Conservation (phyloP, 768 basidiomycete genomes). For the Daedaleopsis nitida region DNA sequence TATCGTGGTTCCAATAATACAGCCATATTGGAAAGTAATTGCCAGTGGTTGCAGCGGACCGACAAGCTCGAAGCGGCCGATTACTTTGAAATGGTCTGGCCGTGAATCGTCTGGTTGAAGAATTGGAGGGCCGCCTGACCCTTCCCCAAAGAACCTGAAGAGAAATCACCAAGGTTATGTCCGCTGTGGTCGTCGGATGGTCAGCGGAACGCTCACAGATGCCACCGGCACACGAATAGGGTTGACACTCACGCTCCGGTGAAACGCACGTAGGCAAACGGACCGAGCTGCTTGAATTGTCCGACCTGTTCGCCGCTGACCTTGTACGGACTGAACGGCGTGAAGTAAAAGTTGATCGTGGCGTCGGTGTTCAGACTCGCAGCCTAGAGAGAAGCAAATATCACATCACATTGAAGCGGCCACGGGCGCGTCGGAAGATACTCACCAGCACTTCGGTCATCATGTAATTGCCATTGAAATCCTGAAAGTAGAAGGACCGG, state of each 20-base stretch:
- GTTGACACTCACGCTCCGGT: constrained; percentile 34
- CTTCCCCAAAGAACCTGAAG: neutral
- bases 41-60: neutral
- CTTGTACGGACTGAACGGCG: constrained; percentile 47
- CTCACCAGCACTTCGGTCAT: neutral
- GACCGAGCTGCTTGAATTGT: constrained; percentile 58
- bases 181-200: neutral
- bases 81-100: neutral
- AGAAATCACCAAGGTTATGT: constrained; percentile 1
- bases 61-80: neutral
- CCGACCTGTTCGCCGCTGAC: constrained; percentile 53
- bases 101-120: constrained; percentile 7
- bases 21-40: too few relatives aligned
- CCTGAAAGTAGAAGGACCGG: neutral
- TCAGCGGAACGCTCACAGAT: neutral
- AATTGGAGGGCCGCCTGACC: constrained; percentile 5
- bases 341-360: constrained; percentile 40
- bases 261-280: constrained; percentile 54
- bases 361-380: constrained; percentile 47
- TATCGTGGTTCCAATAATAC: neutral
- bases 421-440: too few relatives aligned
- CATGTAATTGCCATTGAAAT: neutral
- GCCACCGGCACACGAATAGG: too few relatives aligned
- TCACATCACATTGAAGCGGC: too few relatives aligned
- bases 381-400: constrained; percentile 47